phyloP scores from a whole-genome alignment of 352 stramenopile genomes.

The Pythium periplocum region DNA sequence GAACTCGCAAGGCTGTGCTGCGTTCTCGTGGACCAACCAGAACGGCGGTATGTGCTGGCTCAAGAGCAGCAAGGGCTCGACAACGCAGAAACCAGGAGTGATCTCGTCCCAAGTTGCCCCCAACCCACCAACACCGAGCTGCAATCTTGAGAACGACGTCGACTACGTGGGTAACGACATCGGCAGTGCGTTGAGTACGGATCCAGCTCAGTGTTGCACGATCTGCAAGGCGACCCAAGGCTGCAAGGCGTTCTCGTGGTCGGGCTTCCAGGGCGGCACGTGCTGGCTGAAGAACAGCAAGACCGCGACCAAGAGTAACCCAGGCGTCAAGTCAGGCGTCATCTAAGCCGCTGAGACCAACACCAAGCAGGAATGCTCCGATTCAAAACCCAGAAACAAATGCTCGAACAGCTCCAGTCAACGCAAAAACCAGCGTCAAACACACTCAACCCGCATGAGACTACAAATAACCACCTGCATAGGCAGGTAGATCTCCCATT shows the following conservation, averaged over 20 bases:
- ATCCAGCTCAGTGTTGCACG: constrained; percentile 15
- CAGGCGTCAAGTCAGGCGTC: constrained; percentile 7
- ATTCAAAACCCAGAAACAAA: too few species aligned
- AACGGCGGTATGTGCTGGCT: constrained; percentile 11
- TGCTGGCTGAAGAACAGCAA: constrained; percentile 28
- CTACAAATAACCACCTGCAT: too few species aligned
- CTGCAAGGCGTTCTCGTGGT: constrained; percentile 21
- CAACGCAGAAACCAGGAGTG: constrained; percentile 3
- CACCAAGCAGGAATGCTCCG: too few species aligned
- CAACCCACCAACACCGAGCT: constrained; percentile 3
- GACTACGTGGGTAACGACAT: constrained; percentile 25
- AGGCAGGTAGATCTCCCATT: too few species aligned
- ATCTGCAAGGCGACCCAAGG: constrained; percentile 9
- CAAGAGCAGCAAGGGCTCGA: constrained; percentile 10
- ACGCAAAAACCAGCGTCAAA: too few species aligned
- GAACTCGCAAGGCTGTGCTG: constrained; percentile 1
- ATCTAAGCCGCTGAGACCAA: background rate
- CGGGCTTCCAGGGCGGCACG: constrained; percentile 15
- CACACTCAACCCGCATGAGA: too few species aligned
- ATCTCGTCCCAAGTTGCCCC: constrained; percentile 7
- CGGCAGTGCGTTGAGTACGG: constrained; percentile 5
- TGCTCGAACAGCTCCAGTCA: too few species aligned
- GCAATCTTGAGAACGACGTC: constrained; percentile 9
- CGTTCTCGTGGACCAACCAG: constrained; percentile 13
- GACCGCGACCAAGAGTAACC: constrained; percentile 6